Percentiles rank a stretch among this genome's conserved stretches.
These are phyloP conservation scores for Annulohypoxylon stygium DNA, from an alignment of 495 filamentous ascomycete species.

Conservation along the genomic window DNA sequence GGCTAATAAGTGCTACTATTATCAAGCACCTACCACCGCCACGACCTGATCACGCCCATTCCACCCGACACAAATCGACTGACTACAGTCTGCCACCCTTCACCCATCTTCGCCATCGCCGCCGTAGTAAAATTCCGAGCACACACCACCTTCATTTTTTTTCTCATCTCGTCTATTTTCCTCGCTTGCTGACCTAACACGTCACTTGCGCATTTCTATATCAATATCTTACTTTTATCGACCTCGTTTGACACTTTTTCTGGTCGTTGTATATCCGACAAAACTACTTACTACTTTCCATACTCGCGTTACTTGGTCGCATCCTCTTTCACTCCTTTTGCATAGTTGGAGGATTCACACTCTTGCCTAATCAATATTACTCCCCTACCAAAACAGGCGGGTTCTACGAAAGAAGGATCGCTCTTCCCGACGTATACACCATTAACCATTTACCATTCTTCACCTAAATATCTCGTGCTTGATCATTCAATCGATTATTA, in stretches of 20 bases:
- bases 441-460: not conserved
- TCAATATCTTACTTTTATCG: slow-evolving; percentile 23
- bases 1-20: slow-evolving; percentile 24
- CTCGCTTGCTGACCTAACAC: slow-evolving; percentile 29
- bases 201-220: slow-evolving; percentile 36
- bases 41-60: slow-evolving; percentile 48
- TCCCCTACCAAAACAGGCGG: slow-evolving; percentile 26
- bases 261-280: slow-evolving; percentile 37
- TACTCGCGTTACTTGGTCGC: slow-evolving; percentile 41
- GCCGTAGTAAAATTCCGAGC: slow-evolving; percentile 49
- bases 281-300: slow-evolving; percentile 9
- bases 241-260: slow-evolving; percentile 34
- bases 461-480: not conserved
- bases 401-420: slow-evolving; percentile 27
- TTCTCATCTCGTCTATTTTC: slow-evolving; percentile 39
- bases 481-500: slow-evolving; percentile 28
- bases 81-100: slow-evolving; percentile 23
- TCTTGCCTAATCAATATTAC: slow-evolving; percentile 37
- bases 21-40: slow-evolving; percentile 45
- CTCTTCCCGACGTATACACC: slow-evolving; percentile 16
- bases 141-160: slow-evolving; percentile 44
- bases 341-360: slow-evolving; percentile 32
- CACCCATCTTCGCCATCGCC: slow-evolving; percentile 52
- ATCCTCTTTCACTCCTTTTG: slow-evolving; percentile 44
- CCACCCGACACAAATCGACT: slow-evolving; percentile 50